Evolutionary conservation across 192 early-diverging fungal species (phyloP).

Genomic region (Umbelopsis ramanniana): DNA sequence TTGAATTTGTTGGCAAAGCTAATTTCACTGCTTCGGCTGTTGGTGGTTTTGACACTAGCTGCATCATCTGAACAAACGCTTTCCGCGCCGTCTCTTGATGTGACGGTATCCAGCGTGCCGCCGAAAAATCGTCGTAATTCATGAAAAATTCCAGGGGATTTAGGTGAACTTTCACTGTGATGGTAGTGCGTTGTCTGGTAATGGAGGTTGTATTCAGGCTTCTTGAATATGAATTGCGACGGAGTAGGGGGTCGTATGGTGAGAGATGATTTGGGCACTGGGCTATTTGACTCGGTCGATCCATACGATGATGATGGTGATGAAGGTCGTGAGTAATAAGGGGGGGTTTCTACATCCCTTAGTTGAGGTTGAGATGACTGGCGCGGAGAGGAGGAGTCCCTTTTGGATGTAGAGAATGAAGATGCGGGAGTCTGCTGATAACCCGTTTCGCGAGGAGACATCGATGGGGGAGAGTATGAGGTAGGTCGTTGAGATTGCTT

Average conservation of each 20-base stretch:
- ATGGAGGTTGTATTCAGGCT: conserved; percentile 33
- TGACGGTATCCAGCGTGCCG: background rate
- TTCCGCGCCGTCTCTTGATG: conserved; percentile 14
- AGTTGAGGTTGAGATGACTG: conserved; percentile 20
- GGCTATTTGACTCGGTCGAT: background rate
- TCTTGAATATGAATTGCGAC: conserved; percentile 33
- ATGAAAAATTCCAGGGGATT: conserved; percentile 33
- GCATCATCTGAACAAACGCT: conserved; percentile 23
- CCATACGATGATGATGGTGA: conserved; percentile 10
- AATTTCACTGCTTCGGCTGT: conserved; percentile 18
- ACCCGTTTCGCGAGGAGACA: conserved; percentile 13
- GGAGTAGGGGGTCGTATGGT: conserved; percentile 19
- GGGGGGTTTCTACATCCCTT: conserved; percentile 8
- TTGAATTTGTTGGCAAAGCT: conserved; percentile 46
- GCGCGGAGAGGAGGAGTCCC: background rate
- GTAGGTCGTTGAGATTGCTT: background rate
- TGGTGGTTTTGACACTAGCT: conserved; percentile 10
- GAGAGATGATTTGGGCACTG: background rate
- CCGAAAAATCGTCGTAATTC: conserved; percentile 50
- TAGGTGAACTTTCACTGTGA: conserved; percentile 15
- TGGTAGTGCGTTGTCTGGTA: conserved; percentile 35
- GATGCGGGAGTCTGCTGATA: conserved; percentile 1
- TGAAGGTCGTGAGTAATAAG: conserved; percentile 13
- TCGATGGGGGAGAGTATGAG: conserved; percentile 9
- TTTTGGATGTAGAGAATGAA: conserved; percentile 12